Base-by-base conservation (phyloP, 106 monocot species). In the Apostasia shenzhenica region DNA sequence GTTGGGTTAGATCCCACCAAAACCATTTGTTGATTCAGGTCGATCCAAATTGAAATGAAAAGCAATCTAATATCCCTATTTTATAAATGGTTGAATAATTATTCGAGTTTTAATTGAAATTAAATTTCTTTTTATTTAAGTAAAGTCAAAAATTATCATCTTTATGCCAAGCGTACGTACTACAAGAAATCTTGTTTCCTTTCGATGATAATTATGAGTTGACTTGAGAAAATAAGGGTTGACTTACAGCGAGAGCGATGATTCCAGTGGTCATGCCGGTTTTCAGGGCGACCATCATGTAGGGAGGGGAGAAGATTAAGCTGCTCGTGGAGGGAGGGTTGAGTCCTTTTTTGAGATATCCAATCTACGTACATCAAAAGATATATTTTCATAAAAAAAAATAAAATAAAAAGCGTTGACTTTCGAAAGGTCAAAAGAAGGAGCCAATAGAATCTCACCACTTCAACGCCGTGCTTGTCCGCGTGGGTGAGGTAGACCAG, bases 401-500 rank as follows among this genome's bases (percentile, higher is more conserved):
- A n/a, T n/a, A n/a, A 47, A 41, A 61, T 71, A 41, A 1, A 60
- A 26, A 26, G 0, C 26, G 26, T 26, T 26, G 26, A 26, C 26
- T 26, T 26, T 26, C 26, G 26, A 0, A 26, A 26, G 26, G 26
- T 26, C 26, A 26, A 26, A 26, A 57, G 59, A 51, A 4, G 66
- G 66, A n/a, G 80, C 81, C 82, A 77, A 70, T 73, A 26, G 26
- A 71, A 76, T 5, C 71, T 69, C 43, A 92, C 88, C 83, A 81
- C 80, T 82, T 83, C 71, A 65, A 94, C 77, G 6, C 94, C 94
- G 68, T 94, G 94, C 52, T 81, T 80, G 37, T 94, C 87, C 1
- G 82, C 94, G 9, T 75, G 75, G 5, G 76, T 82, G 48, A 85
- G 43, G 58, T 77, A 90, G 11, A 86, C 90, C 11, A 90, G 42